Percentiles rank a stretch among this genome's conserved stretches.
phyloP scores from a whole-genome alignment of 495 filamentous ascomycete genomes.

The Thermothielavioides terrestris region DNA sequence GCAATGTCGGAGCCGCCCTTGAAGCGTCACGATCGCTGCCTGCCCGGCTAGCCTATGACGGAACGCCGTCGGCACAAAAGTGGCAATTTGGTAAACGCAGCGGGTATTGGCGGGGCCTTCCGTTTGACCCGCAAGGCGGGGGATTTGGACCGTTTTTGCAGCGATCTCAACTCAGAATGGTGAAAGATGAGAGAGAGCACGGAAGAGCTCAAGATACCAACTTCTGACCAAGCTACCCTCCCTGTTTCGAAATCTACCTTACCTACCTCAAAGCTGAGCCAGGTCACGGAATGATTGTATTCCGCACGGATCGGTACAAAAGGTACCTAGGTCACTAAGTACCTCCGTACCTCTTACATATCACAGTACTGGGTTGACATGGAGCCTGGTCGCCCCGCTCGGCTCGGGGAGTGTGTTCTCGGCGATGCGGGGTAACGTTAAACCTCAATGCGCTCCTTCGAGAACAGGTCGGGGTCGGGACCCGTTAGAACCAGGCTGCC shows the following conservation, averaged over 20 bases:
- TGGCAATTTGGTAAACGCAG: conserved; percentile 5
- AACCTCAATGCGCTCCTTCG: conserved; percentile 1
- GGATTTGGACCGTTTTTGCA: no score
- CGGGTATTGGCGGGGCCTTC: no score
- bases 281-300: no score
- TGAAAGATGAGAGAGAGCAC: background rate
- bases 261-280: no score
- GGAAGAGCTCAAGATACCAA: no score
- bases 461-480: conserved; percentile 8
- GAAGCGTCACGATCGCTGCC: conserved; percentile 4
- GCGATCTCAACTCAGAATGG: background rate
- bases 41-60: conserved; percentile 17
- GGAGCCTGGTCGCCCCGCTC: conserved; percentile 13
- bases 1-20: conserved; percentile 18
- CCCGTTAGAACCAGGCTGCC: conserved; percentile 23
- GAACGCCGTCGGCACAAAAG: conserved; percentile 15
- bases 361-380: no score
- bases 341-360: no score
- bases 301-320: no score
- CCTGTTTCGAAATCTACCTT: no score
- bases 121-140: no score
- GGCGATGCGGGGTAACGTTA: conserved; percentile 15
- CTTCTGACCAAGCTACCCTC: no score
- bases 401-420: conserved; percentile 17
- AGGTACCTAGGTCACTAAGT: no score